A percentile compares a stretch with the other conserved stretches of the same genome.
Evolutionary conservation across 805 yeast species (phyloP).

Genomic region (Wickerhamiella occidentalis): DNA sequence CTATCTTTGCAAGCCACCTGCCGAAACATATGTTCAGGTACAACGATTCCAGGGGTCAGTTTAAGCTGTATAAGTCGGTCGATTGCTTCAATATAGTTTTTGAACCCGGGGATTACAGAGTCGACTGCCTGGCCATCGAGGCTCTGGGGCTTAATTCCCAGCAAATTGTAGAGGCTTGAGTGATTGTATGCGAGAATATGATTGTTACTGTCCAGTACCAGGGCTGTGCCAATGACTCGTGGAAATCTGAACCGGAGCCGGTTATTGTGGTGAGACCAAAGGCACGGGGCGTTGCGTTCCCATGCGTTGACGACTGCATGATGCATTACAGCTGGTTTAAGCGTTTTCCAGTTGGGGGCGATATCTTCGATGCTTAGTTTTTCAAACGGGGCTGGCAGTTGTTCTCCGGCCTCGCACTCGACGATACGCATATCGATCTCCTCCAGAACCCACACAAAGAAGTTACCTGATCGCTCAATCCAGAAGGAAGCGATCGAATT

Average conservation of each 20-base stretch:
- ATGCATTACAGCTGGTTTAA: background rate
- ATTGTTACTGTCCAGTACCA: slow-evolving; percentile 34
- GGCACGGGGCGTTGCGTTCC: slow-evolving; percentile 10
- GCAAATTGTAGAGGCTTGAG: slow-evolving; percentile 16
- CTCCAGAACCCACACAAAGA: slow-evolving; percentile 75
- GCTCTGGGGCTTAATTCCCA: slow-evolving; percentile 14
- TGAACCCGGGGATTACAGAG: slow-evolving; percentile 20
- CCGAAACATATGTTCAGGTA: slow-evolving; percentile 87
- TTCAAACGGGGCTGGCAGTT: background rate
- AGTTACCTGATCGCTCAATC: slow-evolving; percentile 61
- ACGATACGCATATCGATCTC: slow-evolving; percentile 37
- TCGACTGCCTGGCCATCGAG: slow-evolving; percentile 15
- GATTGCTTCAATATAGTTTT: slow-evolving; percentile 31
- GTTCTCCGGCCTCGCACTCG: background rate
- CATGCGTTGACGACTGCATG: slow-evolving; percentile 7
- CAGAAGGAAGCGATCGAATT: slow-evolving; percentile 80
- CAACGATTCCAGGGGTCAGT: slow-evolving; percentile 49
- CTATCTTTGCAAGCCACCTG: slow-evolving; percentile 28
- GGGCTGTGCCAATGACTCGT: slow-evolving; percentile 14
- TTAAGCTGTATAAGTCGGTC: slow-evolving; percentile 31
- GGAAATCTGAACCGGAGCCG: slow-evolving; percentile 9
- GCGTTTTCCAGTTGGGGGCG: background rate
- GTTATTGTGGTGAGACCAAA: slow-evolving; percentile 9
- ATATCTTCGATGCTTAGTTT: background rate
- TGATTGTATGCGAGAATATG: slow-evolving; percentile 34